Evolutionary conservation across 179 eudicot genomes (phyloP).

Genomic region (Heliamphora pulchella): DNA sequence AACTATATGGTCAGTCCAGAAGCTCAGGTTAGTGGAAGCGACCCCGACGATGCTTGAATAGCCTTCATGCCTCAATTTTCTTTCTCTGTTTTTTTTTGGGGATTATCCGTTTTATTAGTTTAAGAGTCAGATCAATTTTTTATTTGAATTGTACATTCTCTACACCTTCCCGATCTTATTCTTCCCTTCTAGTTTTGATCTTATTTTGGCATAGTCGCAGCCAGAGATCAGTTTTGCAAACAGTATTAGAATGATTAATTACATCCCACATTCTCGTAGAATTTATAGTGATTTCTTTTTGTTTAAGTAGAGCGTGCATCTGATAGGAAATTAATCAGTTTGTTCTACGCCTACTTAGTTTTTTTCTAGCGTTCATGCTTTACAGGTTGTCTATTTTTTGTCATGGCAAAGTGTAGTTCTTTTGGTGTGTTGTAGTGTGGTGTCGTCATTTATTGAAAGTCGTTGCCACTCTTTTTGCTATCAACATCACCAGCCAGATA

Average conservation of each 20-base stretch:
- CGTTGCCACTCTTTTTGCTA: too few relatives aligned
- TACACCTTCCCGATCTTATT: not conserved
- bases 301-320: not conserved
- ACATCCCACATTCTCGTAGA: not conserved
- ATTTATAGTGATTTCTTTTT: not conserved
- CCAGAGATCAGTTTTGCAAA: not conserved
- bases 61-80: not conserved
- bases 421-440: too few relatives aligned
- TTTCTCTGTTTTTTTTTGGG: not conserved
- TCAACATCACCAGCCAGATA: too few relatives aligned
- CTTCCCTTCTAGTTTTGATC: not conserved
- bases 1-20: constrained; percentile 28
- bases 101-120: too few relatives aligned
- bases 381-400: too few relatives aligned
- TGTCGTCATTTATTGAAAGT: too few relatives aligned
- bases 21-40: constrained; percentile 39
- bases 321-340: not conserved
- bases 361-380: too few relatives aligned
- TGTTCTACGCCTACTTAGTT: not conserved
- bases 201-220: not conserved
- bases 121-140: too few relatives aligned
- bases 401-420: too few relatives aligned
- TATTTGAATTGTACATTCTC: constrained; percentile 8
- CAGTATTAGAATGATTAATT: not conserved
- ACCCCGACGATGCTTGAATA: constrained; percentile 43